phyloP scores from a whole-genome alignment of 352 stramenopile species.

The Globisporangium perplexum region DNA sequence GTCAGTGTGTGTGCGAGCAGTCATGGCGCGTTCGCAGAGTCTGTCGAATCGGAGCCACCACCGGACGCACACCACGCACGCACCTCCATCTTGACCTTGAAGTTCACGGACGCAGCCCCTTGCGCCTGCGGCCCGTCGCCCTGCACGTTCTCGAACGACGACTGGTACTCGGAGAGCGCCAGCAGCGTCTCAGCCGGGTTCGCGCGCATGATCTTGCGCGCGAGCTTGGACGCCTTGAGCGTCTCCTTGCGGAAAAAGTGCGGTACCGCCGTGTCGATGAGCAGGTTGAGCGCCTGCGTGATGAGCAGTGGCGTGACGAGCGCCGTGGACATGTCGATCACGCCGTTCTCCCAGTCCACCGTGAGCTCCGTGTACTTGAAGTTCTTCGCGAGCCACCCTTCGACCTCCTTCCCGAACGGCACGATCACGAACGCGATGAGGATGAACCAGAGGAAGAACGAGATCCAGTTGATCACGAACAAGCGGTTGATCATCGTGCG shows the following conservation, averaged over 20 bases:
- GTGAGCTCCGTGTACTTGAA: slow-evolving; percentile 80
- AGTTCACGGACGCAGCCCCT: slow-evolving; percentile 35
- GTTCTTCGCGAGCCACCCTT: slow-evolving; percentile 73
- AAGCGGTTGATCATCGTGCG: slow-evolving; percentile 81
- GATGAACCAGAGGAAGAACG: slow-evolving; percentile 89
- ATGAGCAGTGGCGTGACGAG: slow-evolving; percentile 82
- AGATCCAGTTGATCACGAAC: slow-evolving; percentile 89
- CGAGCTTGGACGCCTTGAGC: slow-evolving; percentile 66
- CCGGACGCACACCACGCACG: background rate
- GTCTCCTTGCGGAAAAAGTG: slow-evolving; percentile 58
- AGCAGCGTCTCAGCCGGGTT: slow-evolving; percentile 79
- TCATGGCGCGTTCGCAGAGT: too few species aligned
- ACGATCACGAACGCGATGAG: slow-evolving; percentile 86
- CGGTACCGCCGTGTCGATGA: slow-evolving; percentile 78
- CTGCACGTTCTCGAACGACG: slow-evolving; percentile 64
- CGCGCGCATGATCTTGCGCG: slow-evolving; percentile 74
- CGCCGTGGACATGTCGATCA: slow-evolving; percentile 86
- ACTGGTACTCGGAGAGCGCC: slow-evolving; percentile 78
- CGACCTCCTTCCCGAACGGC: slow-evolving; percentile 72
- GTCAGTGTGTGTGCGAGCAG: too few species aligned
- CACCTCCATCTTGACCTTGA: slow-evolving; percentile 83
- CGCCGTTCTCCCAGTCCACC: slow-evolving; percentile 74
- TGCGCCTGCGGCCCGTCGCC: slow-evolving; percentile 20
- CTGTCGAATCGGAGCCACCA: background rate
- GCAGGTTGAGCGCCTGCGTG: slow-evolving; percentile 77